phyloP scores from a whole-genome alignment of 208 protist genomes.

The Acanthamoeba culbertsoni region DNA sequence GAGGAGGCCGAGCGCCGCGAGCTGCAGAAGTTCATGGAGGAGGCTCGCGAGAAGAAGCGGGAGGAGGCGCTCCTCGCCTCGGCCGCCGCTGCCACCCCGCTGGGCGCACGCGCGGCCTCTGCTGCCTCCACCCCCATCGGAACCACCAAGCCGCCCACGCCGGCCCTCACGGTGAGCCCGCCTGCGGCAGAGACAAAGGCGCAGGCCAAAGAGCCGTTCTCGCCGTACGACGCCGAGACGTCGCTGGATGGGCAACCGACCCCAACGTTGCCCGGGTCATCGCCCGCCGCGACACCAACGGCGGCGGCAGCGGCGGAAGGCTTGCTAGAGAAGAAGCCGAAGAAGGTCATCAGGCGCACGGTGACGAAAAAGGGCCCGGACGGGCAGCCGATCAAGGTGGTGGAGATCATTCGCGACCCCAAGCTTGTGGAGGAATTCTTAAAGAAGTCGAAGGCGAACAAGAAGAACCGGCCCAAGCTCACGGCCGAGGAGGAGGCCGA shows the following conservation, averaged over 20 bases:
- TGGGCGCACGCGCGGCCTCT: neutral
- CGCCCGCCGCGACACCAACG: neutral
- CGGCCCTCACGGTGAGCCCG: neutral
- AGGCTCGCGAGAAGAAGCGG: conserved; percentile 23
- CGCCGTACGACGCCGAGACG: neutral
- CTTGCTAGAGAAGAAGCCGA: neutral
- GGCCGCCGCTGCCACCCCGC: neutral
- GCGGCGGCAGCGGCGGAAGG: no score
- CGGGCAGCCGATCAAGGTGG: conserved; percentile 58
- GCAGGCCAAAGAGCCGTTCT: conserved; percentile 7
- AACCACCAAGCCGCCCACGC: neutral
- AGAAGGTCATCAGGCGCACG: conserved; percentile 54
- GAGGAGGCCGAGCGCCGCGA: conserved; percentile 44
- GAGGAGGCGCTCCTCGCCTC: neutral
- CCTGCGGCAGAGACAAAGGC: neutral
- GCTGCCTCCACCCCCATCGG: neutral
- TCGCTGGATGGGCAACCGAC: neutral
- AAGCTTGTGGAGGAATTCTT: conserved; percentile 53
- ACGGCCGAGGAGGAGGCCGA: conserved; percentile 67
- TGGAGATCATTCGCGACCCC: conserved; percentile 73
- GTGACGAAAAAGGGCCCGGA: conserved; percentile 66
- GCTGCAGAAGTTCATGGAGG: conserved; percentile 56
- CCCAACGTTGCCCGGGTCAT: neutral
- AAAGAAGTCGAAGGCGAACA: conserved; percentile 52
- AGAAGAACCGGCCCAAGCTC: conserved; percentile 39